These are phyloP conservation scores for Pichia kudriavzevii DNA, from an alignment of 1,139 yeast species.

Conservation along the genomic window DNA sequence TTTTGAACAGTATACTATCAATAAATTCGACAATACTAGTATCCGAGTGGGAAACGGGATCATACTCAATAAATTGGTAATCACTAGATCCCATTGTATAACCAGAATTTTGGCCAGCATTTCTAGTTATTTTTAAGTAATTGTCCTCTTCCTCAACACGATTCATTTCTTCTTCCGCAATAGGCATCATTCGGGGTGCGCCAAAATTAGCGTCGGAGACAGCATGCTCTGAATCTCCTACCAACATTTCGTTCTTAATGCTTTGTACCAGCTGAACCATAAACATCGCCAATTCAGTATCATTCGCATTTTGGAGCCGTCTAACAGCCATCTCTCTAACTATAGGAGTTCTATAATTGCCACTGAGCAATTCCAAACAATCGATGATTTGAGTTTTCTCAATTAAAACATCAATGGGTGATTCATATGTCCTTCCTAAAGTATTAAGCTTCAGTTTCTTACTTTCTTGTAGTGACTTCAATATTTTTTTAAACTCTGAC, in stretches of 20 bases:
- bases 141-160: conserved; percentile 19
- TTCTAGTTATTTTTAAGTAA: conserved; percentile 4
- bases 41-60: conserved; percentile 15
- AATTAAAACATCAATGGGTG: conserved; percentile 19
- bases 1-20: conserved; percentile 16
- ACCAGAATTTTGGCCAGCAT: conserved; percentile 9
- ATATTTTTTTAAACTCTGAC: conserved; percentile 57
- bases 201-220: conserved; percentile 7
- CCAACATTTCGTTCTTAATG: conserved; percentile 55
- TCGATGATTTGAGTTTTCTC: conserved; percentile 65
- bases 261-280: conserved; percentile 90
- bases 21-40: conserved; percentile 9
- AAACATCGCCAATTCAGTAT: conserved; percentile 72
- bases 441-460: conserved; percentile 6
- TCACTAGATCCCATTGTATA: conserved; percentile 30
- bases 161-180: not conserved
- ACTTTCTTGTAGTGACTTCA: conserved; percentile 20
- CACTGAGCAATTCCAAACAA: conserved; percentile 81
- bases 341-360: conserved; percentile 48
- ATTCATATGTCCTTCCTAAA: not conserved
- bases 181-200: conserved; percentile 8
- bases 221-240: not conserved
- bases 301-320: conserved; percentile 68
- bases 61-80: conserved; percentile 34
- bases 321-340: conserved; percentile 85